Base-by-base conservation (phyloP, 73 alveolate species). In the Paramecium caudatum region DNA sequence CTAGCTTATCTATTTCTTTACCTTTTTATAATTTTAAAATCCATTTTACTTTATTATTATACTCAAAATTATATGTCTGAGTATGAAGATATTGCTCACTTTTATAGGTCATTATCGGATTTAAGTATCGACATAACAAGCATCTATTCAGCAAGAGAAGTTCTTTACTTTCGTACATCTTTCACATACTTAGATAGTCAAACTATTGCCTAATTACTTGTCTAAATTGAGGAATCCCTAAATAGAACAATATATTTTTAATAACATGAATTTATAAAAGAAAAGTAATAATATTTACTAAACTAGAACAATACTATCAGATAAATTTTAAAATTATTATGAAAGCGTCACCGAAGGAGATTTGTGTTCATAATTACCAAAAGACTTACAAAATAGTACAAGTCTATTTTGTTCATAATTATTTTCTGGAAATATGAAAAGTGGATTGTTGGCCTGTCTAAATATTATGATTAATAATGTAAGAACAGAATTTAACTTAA, bases 101-200 rank as follows among this genome's bases (percentile, higher is more conserved):
- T 55, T 55, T 55, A 55, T 21, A 55, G 30, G 45, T 37, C 80
- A 4, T 27, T 55, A 55, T 55, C 80, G 12, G 80, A 55, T 55
- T 55, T 55, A 21, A 55, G 80, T 21, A 55, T 55, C 9, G 80
- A 55, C n/a, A 55, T 55, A 7, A 9, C 46, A 9, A 10, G 46
- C 0, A 55, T 55, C 21, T 55, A 55, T 55, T 21, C 80, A 55
- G 80, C 80, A 4, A 55, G 80, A 25, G 80, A 55, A 23, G 80
- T 55, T 6, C 30, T 55, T 37, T 15, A 9, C 30, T 55, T 55
- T 21, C 36, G 80, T 27, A 55, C n/a, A 10, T 55, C 80, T 10
- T 55, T 55, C 30, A 37, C 80, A 5, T 55, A 55, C 30, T 55
- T 55, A 21, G 1, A 55, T 0, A 23, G 30, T 1, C 10, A 55